Evolutionary conservation across 345 rosid species (phyloP).

Genomic region (Rhizophora mangle): DNA sequence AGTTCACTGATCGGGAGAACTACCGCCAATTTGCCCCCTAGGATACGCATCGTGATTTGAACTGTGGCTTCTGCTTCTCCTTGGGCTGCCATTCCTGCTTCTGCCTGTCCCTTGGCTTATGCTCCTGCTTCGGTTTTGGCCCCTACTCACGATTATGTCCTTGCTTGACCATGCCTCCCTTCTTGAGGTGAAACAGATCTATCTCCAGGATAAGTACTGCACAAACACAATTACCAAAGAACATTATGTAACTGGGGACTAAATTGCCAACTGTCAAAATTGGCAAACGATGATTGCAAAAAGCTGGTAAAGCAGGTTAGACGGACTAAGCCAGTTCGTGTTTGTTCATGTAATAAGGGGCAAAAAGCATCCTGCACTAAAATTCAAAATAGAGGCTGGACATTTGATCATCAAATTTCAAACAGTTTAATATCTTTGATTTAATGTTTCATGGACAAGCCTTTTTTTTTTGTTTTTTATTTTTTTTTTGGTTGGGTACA

Average conservation of each 20-base stretch:
- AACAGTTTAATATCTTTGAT: no score
- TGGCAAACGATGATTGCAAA: no score
- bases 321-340: no score
- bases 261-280: no score
- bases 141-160: slow-evolving; percentile 43
- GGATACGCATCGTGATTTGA: slow-evolving; percentile 25
- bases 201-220: slow-evolving; percentile 17
- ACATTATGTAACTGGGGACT: background rate
- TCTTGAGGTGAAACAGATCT: slow-evolving; percentile 27
- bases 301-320: no score
- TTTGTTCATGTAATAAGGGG: no score
- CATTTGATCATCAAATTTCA: no score
- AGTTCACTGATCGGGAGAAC: slow-evolving; percentile 71
- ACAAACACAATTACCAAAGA: background rate
- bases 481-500: no score
- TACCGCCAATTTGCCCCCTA: slow-evolving; percentile 40
- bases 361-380: no score
- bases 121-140: slow-evolving; percentile 19
- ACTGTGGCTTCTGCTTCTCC: background rate
- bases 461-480: no score
- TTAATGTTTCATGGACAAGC: no score
- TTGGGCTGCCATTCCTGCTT: slow-evolving; percentile 32
- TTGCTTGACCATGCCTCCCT: slow-evolving; percentile 21
- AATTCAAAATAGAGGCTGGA: no score
- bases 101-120: slow-evolving; percentile 17